Percentiles rank a stretch among this genome's conserved stretches.
phyloP scores from a whole-genome alignment of 257 asterid species.

The Striga asiatica region DNA sequence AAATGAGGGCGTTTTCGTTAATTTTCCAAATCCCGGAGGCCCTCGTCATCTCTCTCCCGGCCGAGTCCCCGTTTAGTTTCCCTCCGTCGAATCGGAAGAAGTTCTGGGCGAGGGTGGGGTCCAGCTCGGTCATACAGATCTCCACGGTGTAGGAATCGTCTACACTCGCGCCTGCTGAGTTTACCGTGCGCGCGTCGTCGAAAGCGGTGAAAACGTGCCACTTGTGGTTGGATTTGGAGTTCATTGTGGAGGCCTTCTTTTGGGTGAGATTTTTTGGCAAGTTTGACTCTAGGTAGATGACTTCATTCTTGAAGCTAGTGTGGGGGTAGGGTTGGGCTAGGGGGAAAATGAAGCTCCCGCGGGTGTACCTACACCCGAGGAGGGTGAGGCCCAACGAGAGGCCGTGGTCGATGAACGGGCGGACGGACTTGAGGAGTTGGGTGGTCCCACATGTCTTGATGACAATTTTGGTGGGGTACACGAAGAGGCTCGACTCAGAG shows the following conservation, averaged over 20 bases:
- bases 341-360: slow-evolving; percentile 84
- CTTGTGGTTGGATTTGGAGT: slow-evolving; percentile 39
- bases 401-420: slow-evolving; percentile 35
- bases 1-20: slow-evolving; percentile 41
- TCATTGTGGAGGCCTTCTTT: slow-evolving; percentile 52
- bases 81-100: slow-evolving; percentile 42
- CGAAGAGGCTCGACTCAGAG: slow-evolving; percentile 67
- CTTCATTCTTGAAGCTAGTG: slow-evolving; percentile 57
- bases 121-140: slow-evolving; percentile 73
- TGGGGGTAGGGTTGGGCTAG: slow-evolving; percentile 65
- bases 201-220: slow-evolving; percentile 71
- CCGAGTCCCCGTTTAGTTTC: slow-evolving; percentile 32
- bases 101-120: slow-evolving; percentile 38
- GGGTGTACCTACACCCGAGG: slow-evolving; percentile 55
- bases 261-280: slow-evolving; percentile 37
- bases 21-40: slow-evolving; percentile 39
- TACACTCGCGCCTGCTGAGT: slow-evolving; percentile 1
- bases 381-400: slow-evolving; percentile 35
- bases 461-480: slow-evolving; percentile 57
- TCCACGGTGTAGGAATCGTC: slow-evolving; percentile 45
- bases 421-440: slow-evolving; percentile 54
- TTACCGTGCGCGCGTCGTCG: slow-evolving; percentile 16
- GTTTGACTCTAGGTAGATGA: slow-evolving; percentile 34
- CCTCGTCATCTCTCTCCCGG: slow-evolving; percentile 62
- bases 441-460: slow-evolving; percentile 93